These are phyloP conservation scores for Trichoderma sp. DNA, from an alignment of 2,329 filamentous ascomycete species.

Conservation along the genomic window DNA sequence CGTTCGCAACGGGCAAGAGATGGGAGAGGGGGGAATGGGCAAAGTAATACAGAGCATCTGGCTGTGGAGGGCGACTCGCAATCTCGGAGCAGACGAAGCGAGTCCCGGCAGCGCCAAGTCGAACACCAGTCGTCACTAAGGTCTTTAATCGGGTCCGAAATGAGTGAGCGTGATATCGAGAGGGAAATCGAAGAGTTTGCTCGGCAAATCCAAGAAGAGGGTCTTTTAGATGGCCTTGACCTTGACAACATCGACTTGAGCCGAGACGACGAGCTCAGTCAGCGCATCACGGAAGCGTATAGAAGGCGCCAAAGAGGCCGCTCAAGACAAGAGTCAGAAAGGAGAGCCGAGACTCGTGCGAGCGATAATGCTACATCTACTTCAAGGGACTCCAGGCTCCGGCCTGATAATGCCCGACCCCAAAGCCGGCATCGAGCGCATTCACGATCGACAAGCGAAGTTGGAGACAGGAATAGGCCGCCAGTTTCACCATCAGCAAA, in stretches of 20 bases:
- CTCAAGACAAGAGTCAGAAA: slow-evolving; percentile 47
- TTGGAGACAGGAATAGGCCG: slow-evolving; percentile 52
- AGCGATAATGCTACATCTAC: slow-evolving; percentile 40
- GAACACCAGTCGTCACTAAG: slow-evolving; percentile 89
- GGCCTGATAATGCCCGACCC: slow-evolving; percentile 29
- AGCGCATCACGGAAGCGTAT: slow-evolving; percentile 87
- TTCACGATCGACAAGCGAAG: slow-evolving; percentile 47
- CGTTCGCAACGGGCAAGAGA: slow-evolving; percentile 30
- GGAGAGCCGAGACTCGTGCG: slow-evolving; percentile 42
- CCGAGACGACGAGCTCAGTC: slow-evolving; percentile 86
- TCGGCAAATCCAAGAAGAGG: slow-evolving; percentile 83
- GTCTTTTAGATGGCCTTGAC: slow-evolving; percentile 82
- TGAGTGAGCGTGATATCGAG: slow-evolving; percentile 76
- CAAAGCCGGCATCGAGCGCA: slow-evolving; percentile 41
- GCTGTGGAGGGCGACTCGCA: slow-evolving; percentile 34
- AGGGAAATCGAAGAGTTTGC: slow-evolving; percentile 88
- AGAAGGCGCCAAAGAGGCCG: slow-evolving; percentile 69
- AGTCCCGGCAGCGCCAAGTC: slow-evolving; percentile 58
- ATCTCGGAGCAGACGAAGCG: slow-evolving; percentile 40
- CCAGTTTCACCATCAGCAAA: slow-evolving; percentile 37
- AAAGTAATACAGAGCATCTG: slow-evolving; percentile 37
- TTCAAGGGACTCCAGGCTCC: slow-evolving; percentile 29
- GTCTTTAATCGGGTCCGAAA: slow-evolving; percentile 76
- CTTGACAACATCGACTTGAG: slow-evolving; percentile 79
- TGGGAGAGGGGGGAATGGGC: slow-evolving; percentile 27